A percentile compares a stretch with the other conserved stretches of the same genome.
These are phyloP conservation scores for Glonium stellatum DNA, from an alignment of 495 filamentous ascomycete genomes.

Conservation along the genomic window DNA sequence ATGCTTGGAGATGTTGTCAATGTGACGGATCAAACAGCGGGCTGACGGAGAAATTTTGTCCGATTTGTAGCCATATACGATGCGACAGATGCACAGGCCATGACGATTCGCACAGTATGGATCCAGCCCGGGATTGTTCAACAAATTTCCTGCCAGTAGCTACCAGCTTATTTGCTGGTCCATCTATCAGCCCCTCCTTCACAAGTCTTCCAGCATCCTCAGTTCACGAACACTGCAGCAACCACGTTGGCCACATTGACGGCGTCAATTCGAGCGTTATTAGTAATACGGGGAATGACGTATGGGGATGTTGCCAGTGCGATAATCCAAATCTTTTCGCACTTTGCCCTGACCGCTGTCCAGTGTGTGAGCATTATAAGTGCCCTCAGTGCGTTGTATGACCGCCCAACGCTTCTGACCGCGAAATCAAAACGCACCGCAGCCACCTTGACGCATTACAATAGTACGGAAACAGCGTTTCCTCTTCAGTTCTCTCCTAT, in stretches of 20 bases:
- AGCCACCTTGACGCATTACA: neutral
- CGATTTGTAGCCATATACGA: neutral
- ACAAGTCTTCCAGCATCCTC: no score
- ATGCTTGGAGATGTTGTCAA: neutral
- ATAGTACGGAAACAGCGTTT: no score
- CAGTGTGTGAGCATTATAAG: neutral
- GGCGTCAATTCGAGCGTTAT: neutral
- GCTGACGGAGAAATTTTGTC: neutral
- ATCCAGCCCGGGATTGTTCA: neutral
- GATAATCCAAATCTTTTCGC: neutral
- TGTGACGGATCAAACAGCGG: neutral
- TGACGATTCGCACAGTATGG: neutral
- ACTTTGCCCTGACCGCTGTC: neutral
- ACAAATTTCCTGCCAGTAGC: neutral
- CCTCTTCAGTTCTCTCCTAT: neutral
- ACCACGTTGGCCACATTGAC: no score
- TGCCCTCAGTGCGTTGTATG: neutral
- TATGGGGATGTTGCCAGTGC: neutral
- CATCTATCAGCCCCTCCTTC: neutral
- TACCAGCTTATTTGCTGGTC: neutral
- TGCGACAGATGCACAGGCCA: neutral
- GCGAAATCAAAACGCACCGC: neutral
- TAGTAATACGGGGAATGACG: neutral
- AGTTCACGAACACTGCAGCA: neutral
- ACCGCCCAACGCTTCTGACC: neutral